A percentile compares a stretch with the other conserved stretches of the same genome.
Evolutionary conservation across 306 rosid species (phyloP).

Genomic region (Senna tora): DNA sequence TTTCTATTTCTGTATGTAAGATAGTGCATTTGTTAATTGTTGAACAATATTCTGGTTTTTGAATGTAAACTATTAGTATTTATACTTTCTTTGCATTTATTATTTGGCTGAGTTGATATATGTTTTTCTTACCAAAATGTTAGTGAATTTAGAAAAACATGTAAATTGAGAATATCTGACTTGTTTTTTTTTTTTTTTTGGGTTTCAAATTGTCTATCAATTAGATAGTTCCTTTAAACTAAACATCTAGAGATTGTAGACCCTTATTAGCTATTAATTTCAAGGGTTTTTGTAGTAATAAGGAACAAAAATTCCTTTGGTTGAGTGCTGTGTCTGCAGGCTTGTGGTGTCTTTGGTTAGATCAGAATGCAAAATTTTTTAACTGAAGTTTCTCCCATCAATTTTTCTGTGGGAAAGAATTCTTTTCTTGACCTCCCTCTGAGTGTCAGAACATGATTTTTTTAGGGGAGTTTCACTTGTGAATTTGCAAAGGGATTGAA

Average conservation of each 20-base stretch:
- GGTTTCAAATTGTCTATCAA: background rate
- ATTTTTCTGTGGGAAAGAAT: background rate
- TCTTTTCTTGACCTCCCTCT: background rate
- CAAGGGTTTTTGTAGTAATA: background rate
- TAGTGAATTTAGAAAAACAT: background rate
- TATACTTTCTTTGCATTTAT: background rate
- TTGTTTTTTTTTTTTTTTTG: background rate
- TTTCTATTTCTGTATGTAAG: background rate
- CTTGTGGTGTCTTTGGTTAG: background rate
- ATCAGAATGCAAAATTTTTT: background rate
- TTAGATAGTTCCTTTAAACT: background rate
- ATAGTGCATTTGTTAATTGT: conserved; percentile 2
- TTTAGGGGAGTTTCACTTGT: background rate
- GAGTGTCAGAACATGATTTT: background rate
- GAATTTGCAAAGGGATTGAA: background rate
- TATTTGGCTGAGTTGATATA: background rate
- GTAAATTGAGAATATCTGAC: background rate
- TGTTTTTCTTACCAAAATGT: background rate
- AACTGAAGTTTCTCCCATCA: background rate
- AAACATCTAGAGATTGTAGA: background rate
- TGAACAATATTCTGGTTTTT: background rate
- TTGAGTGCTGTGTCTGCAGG: background rate
- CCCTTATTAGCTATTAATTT: background rate
- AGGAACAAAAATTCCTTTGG: background rate
- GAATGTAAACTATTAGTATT: background rate